A percentile compares a stretch with the other conserved stretches of the same genome.
Evolutionary conservation across 495 filamentous ascomycete species (phyloP).

Genomic region (Lepidopterella palustris): DNA sequence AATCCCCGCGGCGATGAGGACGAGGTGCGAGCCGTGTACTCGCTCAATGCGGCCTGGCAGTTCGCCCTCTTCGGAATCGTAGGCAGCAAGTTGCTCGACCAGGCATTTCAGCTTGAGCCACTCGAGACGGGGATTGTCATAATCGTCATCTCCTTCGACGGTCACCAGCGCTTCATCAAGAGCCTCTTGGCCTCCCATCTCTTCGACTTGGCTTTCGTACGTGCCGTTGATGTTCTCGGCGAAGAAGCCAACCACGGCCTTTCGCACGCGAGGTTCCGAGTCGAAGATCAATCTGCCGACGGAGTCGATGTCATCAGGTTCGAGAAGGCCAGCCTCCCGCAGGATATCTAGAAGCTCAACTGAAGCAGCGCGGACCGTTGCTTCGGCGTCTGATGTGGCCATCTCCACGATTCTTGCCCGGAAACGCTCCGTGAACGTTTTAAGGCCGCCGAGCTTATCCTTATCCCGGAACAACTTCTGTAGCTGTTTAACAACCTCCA

Average conservation of each 20-base stretch:
- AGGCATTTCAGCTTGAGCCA: slow-evolving; percentile 93
- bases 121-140: slow-evolving; percentile 61
- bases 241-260: slow-evolving; percentile 84
- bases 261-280: slow-evolving; percentile 71
- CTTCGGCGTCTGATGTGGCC: slow-evolving; percentile 72
- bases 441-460: slow-evolving; percentile 68
- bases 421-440: slow-evolving; percentile 86
- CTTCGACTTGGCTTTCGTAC: slow-evolving; percentile 72
- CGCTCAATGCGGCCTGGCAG: slow-evolving; percentile 31
- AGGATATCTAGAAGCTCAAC: slow-evolving; percentile 76
- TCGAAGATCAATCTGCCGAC: slow-evolving; percentile 85
- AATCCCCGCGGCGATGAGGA: slow-evolving; percentile 48
- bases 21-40: slow-evolving; percentile 22
- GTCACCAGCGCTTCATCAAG: slow-evolving; percentile 60
- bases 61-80: slow-evolving; percentile 46
- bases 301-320: slow-evolving; percentile 81
- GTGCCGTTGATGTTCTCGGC: slow-evolving; percentile 74
- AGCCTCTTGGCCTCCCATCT: slow-evolving; percentile 73
- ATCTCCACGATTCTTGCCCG: slow-evolving; percentile 86
- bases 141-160: slow-evolving; percentile 58
- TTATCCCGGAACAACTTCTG: slow-evolving; percentile 64
- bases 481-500: slow-evolving; percentile 77
- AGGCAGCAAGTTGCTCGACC: slow-evolving; percentile 71
- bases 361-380: slow-evolving; percentile 65
- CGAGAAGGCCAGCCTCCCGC: slow-evolving; percentile 76